phyloP scores from a whole-genome alignment of 179 eudicot genomes.

The Corrigiola litoralis region DNA sequence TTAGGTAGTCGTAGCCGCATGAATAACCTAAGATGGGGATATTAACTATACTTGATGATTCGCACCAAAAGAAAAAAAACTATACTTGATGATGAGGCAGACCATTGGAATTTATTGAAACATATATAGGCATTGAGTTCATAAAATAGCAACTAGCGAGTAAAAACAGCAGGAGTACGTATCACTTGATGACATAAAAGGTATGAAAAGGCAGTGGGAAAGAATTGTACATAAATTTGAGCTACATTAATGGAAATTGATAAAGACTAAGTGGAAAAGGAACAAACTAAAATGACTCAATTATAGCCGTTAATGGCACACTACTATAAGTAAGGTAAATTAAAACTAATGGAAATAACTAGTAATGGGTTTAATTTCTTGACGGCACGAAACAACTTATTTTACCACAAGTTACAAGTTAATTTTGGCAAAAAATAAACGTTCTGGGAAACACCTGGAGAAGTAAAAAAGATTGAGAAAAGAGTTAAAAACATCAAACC shows the following conservation, averaged over 20 bases:
- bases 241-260: constrained; percentile 12
- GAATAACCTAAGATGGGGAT: too few relatives aligned
- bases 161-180: neutral
- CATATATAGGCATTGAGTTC: too few relatives aligned
- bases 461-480: neutral
- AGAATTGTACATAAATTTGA: neutral
- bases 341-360: neutral
- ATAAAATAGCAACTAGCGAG: too few relatives aligned
- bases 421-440: too few relatives aligned
- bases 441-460: too few relatives aligned
- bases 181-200: constrained; percentile 7
- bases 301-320: neutral
- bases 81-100: too few relatives aligned
- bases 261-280: constrained; percentile 1
- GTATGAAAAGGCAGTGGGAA: constrained; percentile 8
- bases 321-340: constrained; percentile 1
- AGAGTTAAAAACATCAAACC: neutral
- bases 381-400: constrained; percentile 13
- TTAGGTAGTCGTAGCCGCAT: too few relatives aligned
- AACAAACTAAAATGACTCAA: constrained; percentile 18
- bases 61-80: too few relatives aligned
- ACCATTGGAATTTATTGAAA: too few relatives aligned
- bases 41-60: too few relatives aligned
- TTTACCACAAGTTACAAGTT: neutral
- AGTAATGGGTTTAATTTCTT: constrained; percentile 6